Conservation (phyloP, 495 filamentous ascomycete genomes). For the Halenospora varia region DNA sequence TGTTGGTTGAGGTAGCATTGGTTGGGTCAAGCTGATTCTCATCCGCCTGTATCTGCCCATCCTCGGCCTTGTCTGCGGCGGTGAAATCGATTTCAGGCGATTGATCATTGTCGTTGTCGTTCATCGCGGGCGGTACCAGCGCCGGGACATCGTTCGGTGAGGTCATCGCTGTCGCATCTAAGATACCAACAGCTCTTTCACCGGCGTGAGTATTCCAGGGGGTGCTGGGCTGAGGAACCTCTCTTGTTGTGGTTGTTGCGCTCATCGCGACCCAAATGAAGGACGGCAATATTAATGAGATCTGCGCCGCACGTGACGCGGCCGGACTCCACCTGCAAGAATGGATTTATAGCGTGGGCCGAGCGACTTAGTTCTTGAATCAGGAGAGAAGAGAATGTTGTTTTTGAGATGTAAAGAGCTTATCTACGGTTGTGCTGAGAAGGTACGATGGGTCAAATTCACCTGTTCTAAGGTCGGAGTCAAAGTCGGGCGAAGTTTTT, state of each 20-base stretch:
- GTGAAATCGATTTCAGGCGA: slow-evolving; percentile 4
- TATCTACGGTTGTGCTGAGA: no score
- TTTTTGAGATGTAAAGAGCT: no score
- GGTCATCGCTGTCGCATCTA: slow-evolving; percentile 29
- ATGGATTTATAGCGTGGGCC: no score
- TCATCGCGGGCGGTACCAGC: slow-evolving; percentile 6
- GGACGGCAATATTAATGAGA: not conserved
- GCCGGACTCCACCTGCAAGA: no score
- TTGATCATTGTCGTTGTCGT: slow-evolving; percentile 5
- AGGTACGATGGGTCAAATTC: no score
- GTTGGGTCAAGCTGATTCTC: not conserved
- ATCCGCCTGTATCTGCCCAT: slow-evolving; percentile 3
- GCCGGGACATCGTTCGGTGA: slow-evolving; percentile 15
- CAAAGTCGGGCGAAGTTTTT: no score
- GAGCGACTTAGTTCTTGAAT: no score
- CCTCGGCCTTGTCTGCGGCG: slow-evolving; percentile 1
- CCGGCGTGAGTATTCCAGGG: slow-evolving; percentile 10
- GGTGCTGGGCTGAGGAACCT: not conserved
- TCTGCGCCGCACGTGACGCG: not conserved
- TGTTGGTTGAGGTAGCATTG: not conserved
- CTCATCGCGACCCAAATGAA: not conserved
- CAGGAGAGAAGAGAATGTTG: no score
- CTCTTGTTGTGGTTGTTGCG: not conserved
- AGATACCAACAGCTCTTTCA: slow-evolving; percentile 28
- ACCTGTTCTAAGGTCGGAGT: no score